phyloP scores from a whole-genome alignment of 1,284 basidiomycete species.

The Rhodotorula mucilaginosa region DNA sequence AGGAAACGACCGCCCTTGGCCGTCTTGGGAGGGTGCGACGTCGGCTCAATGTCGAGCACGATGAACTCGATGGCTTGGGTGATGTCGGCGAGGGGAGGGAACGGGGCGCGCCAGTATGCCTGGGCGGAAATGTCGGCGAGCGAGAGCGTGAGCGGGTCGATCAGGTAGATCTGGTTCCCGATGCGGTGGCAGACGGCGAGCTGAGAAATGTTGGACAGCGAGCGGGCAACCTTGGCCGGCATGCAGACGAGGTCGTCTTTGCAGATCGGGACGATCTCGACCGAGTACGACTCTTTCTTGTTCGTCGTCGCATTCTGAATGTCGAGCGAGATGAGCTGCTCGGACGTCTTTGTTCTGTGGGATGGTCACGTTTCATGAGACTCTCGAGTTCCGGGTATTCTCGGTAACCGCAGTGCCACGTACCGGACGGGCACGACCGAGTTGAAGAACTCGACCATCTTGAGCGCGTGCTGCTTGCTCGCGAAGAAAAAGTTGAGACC shows the following conservation, averaged over 20 bases:
- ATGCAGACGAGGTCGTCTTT: slow-evolving; percentile 96
- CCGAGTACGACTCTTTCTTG: slow-evolving; percentile 97
- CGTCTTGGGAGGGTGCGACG: slow-evolving; percentile 55
- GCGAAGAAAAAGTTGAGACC: slow-evolving; percentile 97
- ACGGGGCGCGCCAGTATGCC: slow-evolving; percentile 89
- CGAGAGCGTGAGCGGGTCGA: slow-evolving; percentile 86
- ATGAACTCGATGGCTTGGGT: slow-evolving; percentile 92
- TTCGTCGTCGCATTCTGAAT: slow-evolving; percentile 89
- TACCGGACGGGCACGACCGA: slow-evolving; percentile 71
- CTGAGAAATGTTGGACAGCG: slow-evolving; percentile 81
- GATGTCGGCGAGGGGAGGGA: slow-evolving; percentile 75
- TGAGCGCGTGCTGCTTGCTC: slow-evolving; percentile 83
- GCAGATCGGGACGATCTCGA: slow-evolving; percentile 94
- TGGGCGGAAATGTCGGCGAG: slow-evolving; percentile 73
- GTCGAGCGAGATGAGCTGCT: slow-evolving; percentile 88
- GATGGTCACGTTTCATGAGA: neutral
- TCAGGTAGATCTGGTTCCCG: slow-evolving; percentile 83
- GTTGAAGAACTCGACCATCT: slow-evolving; percentile 93
- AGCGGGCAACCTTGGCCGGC: slow-evolving; percentile 74
- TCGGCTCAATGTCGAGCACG: slow-evolving; percentile 84
- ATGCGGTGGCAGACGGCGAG: slow-evolving; percentile 85
- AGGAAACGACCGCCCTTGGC: slow-evolving; percentile 55
- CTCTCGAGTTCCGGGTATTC: neutral
- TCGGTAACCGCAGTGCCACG: neutral
- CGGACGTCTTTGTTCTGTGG: slow-evolving; percentile 78